A percentile compares a stretch with the other conserved stretches of the same genome.
Evolutionary conservation across 139 green algal genomes (phyloP).

Genomic region (Coelastrella sp.): DNA sequence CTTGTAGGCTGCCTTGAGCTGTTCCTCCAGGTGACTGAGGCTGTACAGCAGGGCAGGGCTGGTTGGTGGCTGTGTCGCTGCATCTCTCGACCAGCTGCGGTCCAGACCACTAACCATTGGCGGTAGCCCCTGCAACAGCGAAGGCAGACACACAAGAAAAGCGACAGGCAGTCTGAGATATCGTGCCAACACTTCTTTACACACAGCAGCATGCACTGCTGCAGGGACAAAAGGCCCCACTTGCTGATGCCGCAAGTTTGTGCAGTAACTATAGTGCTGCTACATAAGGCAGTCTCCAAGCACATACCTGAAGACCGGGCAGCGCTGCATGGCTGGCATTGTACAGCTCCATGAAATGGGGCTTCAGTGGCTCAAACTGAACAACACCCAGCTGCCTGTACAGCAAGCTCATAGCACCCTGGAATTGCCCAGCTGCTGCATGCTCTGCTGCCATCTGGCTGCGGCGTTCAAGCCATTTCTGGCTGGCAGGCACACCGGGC

Average conservation of each 20-base stretch:
- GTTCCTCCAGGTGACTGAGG: slow-evolving; percentile 80
- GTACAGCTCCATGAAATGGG: slow-evolving; percentile 88
- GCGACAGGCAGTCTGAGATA: too few relatives aligned
- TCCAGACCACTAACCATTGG: slow-evolving; percentile 81
- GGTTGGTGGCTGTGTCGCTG: slow-evolving; percentile 64
- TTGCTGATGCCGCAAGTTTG: too few relatives aligned
- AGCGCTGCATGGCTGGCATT: slow-evolving; percentile 75
- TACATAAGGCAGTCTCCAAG: too few relatives aligned
- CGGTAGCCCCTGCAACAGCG: slow-evolving; percentile 55
- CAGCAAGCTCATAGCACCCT: slow-evolving; percentile 93
- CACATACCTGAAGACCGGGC: slow-evolving; percentile 67
- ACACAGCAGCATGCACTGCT: too few relatives aligned
- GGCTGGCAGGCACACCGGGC: slow-evolving; percentile 62
- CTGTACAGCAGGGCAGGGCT: slow-evolving; percentile 82
- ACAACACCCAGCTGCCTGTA: slow-evolving; percentile 92
- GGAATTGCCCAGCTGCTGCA: slow-evolving; percentile 88
- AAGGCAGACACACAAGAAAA: too few relatives aligned
- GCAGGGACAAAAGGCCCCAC: too few relatives aligned
- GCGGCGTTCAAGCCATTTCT: slow-evolving; percentile 91
- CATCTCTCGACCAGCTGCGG: slow-evolving; percentile 71
- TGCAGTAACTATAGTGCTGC: too few relatives aligned
- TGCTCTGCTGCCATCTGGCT: slow-evolving; percentile 81
- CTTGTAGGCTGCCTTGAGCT: slow-evolving; percentile 87
- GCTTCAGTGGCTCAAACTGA: slow-evolving; percentile 91
- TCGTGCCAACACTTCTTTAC: too few relatives aligned